A percentile compares a stretch with the other conserved stretches of the same genome.
These are phyloP conservation scores for Dillenia suffruticosa DNA, from an alignment of 164 flowering plant species.

Conservation along the genomic window DNA sequence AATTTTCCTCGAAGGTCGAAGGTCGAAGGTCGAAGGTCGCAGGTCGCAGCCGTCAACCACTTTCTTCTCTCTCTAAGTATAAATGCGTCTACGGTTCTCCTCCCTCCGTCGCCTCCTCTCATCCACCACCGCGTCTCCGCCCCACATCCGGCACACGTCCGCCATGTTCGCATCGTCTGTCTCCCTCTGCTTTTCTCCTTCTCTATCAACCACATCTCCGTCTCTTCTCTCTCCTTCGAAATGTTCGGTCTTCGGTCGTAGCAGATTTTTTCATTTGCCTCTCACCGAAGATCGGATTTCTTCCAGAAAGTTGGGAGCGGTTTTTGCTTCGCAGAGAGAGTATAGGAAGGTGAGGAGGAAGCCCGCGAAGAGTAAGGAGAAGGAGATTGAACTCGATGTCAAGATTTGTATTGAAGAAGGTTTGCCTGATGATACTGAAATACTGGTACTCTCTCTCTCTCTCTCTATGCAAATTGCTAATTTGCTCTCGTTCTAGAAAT, in stretches of 20 bases:
- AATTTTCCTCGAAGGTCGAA: no score
- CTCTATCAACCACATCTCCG: not conserved
- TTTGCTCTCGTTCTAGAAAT: no score
- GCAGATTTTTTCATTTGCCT: conserved; percentile 13
- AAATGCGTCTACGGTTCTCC: no score
- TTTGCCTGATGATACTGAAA: conserved; percentile 81
- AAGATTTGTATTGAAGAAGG: conserved; percentile 76
- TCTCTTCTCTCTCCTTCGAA: conserved; percentile 8
- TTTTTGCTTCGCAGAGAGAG: conserved; percentile 26
- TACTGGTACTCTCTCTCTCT: conserved; percentile 35
- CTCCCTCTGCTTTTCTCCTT: no score
- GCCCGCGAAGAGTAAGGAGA: conserved; percentile 44
- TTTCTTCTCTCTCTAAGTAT: no score
- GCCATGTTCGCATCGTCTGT: no score
- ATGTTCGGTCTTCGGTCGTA: conserved; percentile 20
- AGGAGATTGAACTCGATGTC: conserved; percentile 74
- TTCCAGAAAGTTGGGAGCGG: conserved; percentile 8
- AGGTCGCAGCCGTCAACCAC: no score
- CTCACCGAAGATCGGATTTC: conserved; percentile 9
- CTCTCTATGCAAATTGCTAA: not conserved
- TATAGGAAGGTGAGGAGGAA: conserved; percentile 30
- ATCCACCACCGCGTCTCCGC: no score
- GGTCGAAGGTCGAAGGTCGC: no score
- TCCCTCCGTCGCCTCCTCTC: no score
- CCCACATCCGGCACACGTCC: no score